phyloP scores from a whole-genome alignment of 441 rosid genomes.

The Pelargonium australe region DNA sequence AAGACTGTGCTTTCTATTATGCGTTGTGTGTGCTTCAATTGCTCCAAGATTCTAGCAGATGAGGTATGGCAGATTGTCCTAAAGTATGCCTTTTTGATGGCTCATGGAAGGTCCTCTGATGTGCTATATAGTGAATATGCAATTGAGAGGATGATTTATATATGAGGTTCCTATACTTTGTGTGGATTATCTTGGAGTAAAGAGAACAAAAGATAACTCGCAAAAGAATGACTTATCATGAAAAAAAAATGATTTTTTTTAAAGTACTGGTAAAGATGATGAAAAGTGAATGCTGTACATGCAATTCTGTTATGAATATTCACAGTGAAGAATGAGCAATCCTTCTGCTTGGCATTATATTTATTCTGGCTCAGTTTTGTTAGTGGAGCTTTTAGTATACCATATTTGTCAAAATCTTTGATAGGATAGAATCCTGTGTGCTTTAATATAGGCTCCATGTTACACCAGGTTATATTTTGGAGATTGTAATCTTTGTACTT shows the following conservation, averaged over 20 bases:
- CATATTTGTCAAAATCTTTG: not conserved
- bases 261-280: not conserved
- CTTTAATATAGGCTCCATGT: not conserved
- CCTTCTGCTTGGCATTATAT: no score
- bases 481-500: not conserved
- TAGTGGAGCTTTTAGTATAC: not conserved
- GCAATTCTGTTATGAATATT: not conserved
- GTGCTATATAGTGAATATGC: not conserved
- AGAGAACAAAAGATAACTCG: not conserved
- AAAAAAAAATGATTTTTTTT: no score
- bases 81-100: not conserved
- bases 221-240: not conserved
- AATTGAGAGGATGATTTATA: not conserved
- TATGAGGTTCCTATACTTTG: not conserved
- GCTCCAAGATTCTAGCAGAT: slow-evolving; percentile 80
- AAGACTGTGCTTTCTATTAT: slow-evolving; percentile 87
- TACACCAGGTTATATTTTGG: not conserved
- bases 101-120: no score
- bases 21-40: slow-evolving; percentile 95
- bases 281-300: not conserved
- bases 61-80: slow-evolving; percentile 46
- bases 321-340: not conserved
- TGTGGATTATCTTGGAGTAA: not conserved
- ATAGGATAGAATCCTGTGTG: not conserved
- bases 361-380: not conserved